Base-by-base conservation (phyloP, 2,329 filamentous ascomycete genomes). In the Myriosclerotinia scirpicola region DNA sequence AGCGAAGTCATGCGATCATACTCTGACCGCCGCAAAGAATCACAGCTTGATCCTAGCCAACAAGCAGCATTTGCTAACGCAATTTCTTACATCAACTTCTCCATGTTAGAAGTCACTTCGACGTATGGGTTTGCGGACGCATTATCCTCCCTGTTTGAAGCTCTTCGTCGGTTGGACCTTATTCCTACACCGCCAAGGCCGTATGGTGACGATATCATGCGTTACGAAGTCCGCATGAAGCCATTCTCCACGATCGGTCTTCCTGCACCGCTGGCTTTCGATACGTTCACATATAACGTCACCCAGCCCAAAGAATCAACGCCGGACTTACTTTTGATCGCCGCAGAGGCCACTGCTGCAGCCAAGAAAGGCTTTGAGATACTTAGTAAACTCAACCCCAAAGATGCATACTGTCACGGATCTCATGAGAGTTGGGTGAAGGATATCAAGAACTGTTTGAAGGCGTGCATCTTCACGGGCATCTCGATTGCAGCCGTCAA, bases 181-280 rank as follows among this genome's bases (percentile, higher is more conserved):
- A 71, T 87, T 69, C 74, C 79, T 54, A 46, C 73, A 6, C 78
- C 76, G 54, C 69, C 71, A 38, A 75, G 80, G 12, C 82, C 84
- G 2, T 90, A 89, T 74, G 84, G 84, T 38, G 81, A 81, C n/a
- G 80, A 85, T 36, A 73, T 77, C 2, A 77, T 88, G 26, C 82
- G 87, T 5, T 89, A 90, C 72, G 87, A 90, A 73, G 79, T 90
- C 2, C 85, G 89, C 61, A 89, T 91, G 87, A 90, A 90, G 73
- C 87, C 88, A 0, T 91, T 90, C 71, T 78, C 88, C 3, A 77
- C 78, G 1, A 82, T 91, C 53, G 81, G 82, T 22, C 80, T 87
- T 1, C 86, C 87, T 0, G 83, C 86, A 72, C 78, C 86, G 5
- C 80, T 86, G 3, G 79, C 83, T 0, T 85, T 82, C 65, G 82